Percentiles rank a stretch among this genome's conserved stretches.
Conservation (phyloP, 2,329 filamentous ascomycete species). For the Ilyonectria robusta region DNA sequence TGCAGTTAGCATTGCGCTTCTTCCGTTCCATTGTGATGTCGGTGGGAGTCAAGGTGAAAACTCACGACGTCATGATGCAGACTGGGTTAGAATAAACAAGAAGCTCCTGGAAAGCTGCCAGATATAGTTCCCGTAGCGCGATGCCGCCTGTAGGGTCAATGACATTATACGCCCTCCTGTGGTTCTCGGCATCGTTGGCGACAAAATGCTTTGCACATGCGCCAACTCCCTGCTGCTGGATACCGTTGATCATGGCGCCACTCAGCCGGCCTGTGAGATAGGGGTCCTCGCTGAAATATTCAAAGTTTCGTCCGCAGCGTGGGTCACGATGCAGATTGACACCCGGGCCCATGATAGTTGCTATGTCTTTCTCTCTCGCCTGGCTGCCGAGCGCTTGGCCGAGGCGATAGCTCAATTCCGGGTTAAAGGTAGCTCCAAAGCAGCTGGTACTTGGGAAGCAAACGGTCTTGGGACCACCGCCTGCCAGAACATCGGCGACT, state of each 20-base stretch:
- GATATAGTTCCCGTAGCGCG: constrained; percentile 25
- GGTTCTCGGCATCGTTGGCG: constrained; percentile 34
- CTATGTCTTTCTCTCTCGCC: constrained; percentile 26
- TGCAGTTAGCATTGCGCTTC: too few species aligned
- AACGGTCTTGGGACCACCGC: constrained; percentile 1
- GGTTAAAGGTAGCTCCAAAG: constrained; percentile 28
- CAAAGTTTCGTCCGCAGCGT: constrained; percentile 35
- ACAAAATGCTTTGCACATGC: constrained; percentile 35
- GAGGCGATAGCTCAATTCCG: constrained; percentile 17
- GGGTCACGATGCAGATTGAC: constrained; percentile 38
- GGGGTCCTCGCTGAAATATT: constrained; percentile 39
- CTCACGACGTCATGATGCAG: constrained; percentile 35
- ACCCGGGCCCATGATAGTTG: constrained; percentile 27
- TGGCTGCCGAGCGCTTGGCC: constrained; percentile 25
- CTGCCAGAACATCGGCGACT: too few species aligned
- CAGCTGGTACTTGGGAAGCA: constrained; percentile 25
- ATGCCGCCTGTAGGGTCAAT: not conserved
- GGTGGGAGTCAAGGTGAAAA: not conserved
- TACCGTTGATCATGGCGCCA: constrained; percentile 33
- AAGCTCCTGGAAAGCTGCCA: constrained; percentile 28
- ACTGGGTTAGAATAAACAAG: constrained; percentile 21
- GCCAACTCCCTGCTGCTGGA: constrained; percentile 25
- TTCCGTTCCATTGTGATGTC: too few species aligned
- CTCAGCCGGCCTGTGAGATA: constrained; percentile 31
- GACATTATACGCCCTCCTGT: constrained; percentile 29